Evolutionary conservation across 257 asterid species (phyloP).

Genomic region (Jacaranda copaia): DNA sequence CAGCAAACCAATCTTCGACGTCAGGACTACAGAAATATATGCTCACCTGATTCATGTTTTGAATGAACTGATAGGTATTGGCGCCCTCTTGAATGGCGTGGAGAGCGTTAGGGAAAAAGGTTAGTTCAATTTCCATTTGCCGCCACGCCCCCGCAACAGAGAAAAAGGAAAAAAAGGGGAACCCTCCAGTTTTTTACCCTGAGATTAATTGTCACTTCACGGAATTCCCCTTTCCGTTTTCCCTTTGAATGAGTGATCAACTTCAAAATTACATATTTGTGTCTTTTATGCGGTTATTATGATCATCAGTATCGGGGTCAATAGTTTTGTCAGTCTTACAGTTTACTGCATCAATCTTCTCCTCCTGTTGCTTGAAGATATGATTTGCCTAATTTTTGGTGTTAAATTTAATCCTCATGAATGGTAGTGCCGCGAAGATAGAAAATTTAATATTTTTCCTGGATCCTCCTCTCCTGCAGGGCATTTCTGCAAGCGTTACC

Average conservation of each 20-base stretch:
- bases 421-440: slow-evolving; percentile 1
- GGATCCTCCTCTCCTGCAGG: slow-evolving; percentile 49
- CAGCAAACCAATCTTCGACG: not conserved
- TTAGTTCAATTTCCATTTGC: slow-evolving; percentile 23
- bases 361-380: not conserved
- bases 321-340: slow-evolving; percentile 1
- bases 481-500: slow-evolving; percentile 50
- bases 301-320: not conserved
- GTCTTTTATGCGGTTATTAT: slow-evolving; percentile 5
- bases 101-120: slow-evolving; percentile 75
- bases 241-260: not conserved
- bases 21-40: not conserved
- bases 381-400: slow-evolving; percentile 8
- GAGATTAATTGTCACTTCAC: not conserved
- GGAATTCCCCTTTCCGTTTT: slow-evolving; percentile 5
- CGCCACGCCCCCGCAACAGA: not conserved
- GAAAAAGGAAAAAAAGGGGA: not conserved
- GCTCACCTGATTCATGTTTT: slow-evolving; percentile 13
- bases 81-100: slow-evolving; percentile 70
- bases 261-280: not conserved
- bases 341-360: not conserved
- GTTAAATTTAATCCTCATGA: slow-evolving; percentile 10
- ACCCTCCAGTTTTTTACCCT: not conserved
- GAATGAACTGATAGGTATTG: slow-evolving; percentile 38
- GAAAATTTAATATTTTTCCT: slow-evolving; percentile 12